Evolutionary conservation across 208 protist species (phyloP).

Genomic region (Sergeia podlipaevii): DNA sequence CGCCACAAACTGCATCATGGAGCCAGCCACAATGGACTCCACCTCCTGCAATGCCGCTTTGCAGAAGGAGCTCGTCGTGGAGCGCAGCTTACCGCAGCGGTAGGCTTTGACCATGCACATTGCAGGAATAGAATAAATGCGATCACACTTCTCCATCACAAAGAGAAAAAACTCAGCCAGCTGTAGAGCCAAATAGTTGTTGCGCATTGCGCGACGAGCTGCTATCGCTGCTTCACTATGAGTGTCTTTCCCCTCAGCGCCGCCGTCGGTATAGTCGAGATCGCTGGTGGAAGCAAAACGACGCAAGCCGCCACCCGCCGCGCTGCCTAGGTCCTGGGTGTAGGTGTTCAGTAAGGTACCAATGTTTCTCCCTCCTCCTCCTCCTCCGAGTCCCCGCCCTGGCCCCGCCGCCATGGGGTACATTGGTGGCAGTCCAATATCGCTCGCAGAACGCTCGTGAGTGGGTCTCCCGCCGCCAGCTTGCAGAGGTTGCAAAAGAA

Average conservation of each 20-base stretch:
- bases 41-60: conserved; percentile 51
- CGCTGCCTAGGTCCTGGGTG: too few species aligned
- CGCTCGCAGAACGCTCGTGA: conserved; percentile 1
- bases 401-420: too few species aligned
- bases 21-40: conserved; percentile 46
- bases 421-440: background rate
- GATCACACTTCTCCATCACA: conserved; percentile 73
- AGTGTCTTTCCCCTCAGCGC: too few species aligned
- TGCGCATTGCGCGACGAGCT: too few species aligned
- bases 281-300: too few species aligned
- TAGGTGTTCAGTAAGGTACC: too few species aligned
- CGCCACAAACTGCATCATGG: conserved; percentile 65
- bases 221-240: too few species aligned
- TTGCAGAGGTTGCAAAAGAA: background rate
- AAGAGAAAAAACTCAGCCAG: conserved; percentile 48
- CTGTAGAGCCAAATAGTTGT: conserved; percentile 44
- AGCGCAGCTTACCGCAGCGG: conserved; percentile 11
- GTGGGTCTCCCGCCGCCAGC: background rate
- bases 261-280: too few species aligned
- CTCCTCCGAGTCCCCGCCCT: conserved; percentile 1
- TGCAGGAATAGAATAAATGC: conserved; percentile 71
- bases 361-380: background rate
- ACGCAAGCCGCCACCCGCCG: too few species aligned
- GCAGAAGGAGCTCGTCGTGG: conserved; percentile 60
- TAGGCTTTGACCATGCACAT: conserved; percentile 79